Conservation (phyloP, 768 basidiomycete genomes). For the Kwoniella sp. region DNA sequence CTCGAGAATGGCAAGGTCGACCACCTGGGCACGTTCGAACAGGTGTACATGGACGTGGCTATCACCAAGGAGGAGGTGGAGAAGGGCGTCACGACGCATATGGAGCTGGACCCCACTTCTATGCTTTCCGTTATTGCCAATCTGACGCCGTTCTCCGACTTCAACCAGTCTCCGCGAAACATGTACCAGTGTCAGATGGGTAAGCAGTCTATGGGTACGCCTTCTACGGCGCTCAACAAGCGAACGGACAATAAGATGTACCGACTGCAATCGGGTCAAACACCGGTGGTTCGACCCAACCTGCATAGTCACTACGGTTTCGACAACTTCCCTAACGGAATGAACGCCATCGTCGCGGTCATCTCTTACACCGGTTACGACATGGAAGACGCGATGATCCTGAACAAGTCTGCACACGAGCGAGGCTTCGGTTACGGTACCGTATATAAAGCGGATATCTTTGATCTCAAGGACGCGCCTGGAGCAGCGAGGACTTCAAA, state of each 20-base stretch:
- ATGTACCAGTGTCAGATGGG: slow-evolving; percentile 87
- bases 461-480: slow-evolving; percentile 77
- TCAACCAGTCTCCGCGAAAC: slow-evolving; percentile 76
- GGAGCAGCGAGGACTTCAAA: slow-evolving; percentile 59
- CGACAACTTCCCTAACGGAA: slow-evolving; percentile 97
- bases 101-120: slow-evolving; percentile 90
- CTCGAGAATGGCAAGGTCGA: slow-evolving; percentile 79
- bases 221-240: slow-evolving; percentile 81
- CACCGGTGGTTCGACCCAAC: slow-evolving; percentile 84
- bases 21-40: slow-evolving; percentile 92
- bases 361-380: slow-evolving; percentile 99
- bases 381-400: slow-evolving; percentile 99
- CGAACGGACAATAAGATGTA: slow-evolving; percentile 98
- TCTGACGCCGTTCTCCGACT: slow-evolving; percentile 97
- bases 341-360: slow-evolving; percentile 97
- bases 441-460: slow-evolving; percentile 87
- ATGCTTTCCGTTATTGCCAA: slow-evolving; percentile 96
- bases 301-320: slow-evolving; percentile 93
- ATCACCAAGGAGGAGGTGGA: slow-evolving; percentile 80
- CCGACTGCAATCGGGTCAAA: slow-evolving; percentile 89
- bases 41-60: slow-evolving; percentile 99
- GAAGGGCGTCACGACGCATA: slow-evolving; percentile 72
- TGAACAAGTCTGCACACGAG: slow-evolving; percentile 98
- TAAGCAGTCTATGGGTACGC: slow-evolving; percentile 99
- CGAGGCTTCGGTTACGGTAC: slow-evolving; percentile 96